Evolutionary conservation across 805 yeast species (phyloP).

Genomic region (Starmerella davenportii): DNA sequence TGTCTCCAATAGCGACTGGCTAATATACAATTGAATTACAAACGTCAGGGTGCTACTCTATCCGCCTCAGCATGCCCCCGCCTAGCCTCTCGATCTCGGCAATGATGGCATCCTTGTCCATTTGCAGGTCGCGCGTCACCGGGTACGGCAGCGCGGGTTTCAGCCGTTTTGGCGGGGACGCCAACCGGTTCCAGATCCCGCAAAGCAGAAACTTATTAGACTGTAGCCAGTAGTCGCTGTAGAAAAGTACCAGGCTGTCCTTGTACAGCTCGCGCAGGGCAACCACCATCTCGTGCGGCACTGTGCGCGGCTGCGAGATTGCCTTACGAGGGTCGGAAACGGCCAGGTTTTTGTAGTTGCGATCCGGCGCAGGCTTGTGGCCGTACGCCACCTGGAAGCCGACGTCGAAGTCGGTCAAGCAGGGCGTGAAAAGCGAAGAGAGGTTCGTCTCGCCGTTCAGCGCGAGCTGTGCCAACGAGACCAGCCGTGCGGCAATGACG

Average conservation of each 20-base stretch:
- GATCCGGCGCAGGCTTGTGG: conserved; percentile 9
- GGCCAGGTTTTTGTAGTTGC: conserved; percentile 28
- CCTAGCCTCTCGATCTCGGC: conserved; percentile 40
- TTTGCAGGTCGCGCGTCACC: conserved; percentile 25
- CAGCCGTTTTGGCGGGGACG: conserved; percentile 41
- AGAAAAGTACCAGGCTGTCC: conserved; percentile 53
- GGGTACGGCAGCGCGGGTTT: conserved; percentile 70
- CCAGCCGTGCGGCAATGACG: conserved; percentile 73
- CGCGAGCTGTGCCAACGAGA: conserved; percentile 71
- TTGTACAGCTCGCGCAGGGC: conserved; percentile 49
- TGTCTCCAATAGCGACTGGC: background rate
- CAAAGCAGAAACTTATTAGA: conserved; percentile 36
- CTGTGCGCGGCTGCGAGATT: conserved; percentile 36
- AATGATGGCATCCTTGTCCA: conserved; percentile 57
- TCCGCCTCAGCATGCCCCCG: conserved; percentile 22
- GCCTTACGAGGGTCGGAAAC: conserved; percentile 25
- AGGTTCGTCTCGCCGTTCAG: conserved; percentile 28
- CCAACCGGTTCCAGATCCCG: conserved; percentile 62
- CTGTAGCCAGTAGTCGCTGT: conserved; percentile 2
- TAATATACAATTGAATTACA: background rate
- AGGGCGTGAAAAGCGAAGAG: conserved; percentile 56
- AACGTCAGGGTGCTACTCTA: no score
- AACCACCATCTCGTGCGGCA: conserved; percentile 38
- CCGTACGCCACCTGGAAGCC: conserved; percentile 33
- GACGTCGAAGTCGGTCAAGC: conserved; percentile 69